A percentile compares a stretch with the other conserved stretches of the same genome.
Evolutionary conservation across 805 yeast genomes (phyloP).

Genomic region (Komagataella phaffii): DNA sequence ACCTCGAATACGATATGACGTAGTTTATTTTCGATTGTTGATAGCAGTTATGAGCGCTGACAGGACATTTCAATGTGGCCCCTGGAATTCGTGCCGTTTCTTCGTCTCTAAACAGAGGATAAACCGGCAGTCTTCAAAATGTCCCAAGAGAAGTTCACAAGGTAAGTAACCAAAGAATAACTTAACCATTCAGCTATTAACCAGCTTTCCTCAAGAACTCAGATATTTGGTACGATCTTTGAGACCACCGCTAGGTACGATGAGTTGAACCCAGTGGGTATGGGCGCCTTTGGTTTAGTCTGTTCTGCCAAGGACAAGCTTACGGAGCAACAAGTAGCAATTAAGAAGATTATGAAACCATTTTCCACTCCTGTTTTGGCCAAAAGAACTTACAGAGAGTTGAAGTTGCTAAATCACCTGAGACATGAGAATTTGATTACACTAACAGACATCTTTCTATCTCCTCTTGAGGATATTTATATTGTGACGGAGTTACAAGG

Average conservation of each 20-base stretch:
- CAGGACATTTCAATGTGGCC: neutral
- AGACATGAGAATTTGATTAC: conserved; percentile 92
- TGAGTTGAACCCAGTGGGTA: conserved; percentile 93
- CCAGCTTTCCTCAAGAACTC: conserved; percentile 37
- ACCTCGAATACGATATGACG: neutral
- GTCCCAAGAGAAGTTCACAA: conserved; percentile 2
- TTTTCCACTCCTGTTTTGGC: conserved; percentile 91
- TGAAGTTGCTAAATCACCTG: conserved; percentile 83
- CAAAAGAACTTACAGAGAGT: conserved; percentile 91
- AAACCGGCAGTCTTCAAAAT: neutral
- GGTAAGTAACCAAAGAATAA: neutral
- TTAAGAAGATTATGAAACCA: conserved; percentile 96
- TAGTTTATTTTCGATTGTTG: neutral
- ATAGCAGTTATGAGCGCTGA: neutral
- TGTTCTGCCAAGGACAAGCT: conserved; percentile 91
- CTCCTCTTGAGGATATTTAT: conserved; percentile 90
- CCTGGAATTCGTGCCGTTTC: neutral
- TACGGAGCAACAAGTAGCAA: conserved; percentile 89
- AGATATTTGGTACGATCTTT: conserved; percentile 89
- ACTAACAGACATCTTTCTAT: conserved; percentile 82
- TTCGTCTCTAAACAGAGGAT: neutral
- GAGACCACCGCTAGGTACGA: conserved; percentile 85
- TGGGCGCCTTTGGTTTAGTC: conserved; percentile 98
- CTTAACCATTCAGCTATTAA: neutral
- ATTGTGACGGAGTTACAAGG: conserved; percentile 96